Evolutionary conservation across 352 stramenopile species (phyloP).

Genomic region (Proteromonas lacertae): DNA sequence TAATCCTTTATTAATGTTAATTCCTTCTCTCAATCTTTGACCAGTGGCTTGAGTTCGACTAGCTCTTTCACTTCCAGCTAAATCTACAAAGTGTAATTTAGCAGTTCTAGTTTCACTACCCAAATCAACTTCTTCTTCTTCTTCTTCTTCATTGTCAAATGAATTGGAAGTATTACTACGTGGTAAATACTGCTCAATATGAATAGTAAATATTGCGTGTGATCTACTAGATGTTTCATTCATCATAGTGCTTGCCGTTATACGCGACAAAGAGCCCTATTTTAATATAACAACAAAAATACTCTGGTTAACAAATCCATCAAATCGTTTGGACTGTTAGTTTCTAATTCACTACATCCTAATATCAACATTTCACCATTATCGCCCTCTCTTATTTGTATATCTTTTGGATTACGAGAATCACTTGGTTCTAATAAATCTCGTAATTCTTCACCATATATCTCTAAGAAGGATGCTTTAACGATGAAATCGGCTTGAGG

Average conservation of each 20-base stretch:
- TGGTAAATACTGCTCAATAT: background rate
- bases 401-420: too few species aligned
- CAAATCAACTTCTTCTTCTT: too few species aligned
- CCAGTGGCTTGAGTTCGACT: conserved; percentile 46
- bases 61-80: conserved; percentile 44
- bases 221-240: conserved; percentile 57
- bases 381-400: conserved; percentile 8
- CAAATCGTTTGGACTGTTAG: conserved; percentile 24
- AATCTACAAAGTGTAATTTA: conserved; percentile 66
- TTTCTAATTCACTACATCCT: conserved; percentile 32
- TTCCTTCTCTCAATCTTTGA: conserved; percentile 39
- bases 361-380: conserved; percentile 18
- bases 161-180: background rate
- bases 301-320: conserved; percentile 24
- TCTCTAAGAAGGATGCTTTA: conserved; percentile 42
- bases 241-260: conserved; percentile 47
- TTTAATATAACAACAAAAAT: conserved; percentile 35
- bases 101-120: conserved; percentile 4
- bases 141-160: too few species aligned
- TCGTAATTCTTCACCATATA: conserved; percentile 54
- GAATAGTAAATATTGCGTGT: conserved; percentile 19
- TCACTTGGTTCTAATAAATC: conserved; percentile 26
- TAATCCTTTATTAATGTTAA: conserved; percentile 63
- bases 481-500: conserved; percentile 14
- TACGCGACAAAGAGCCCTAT: conserved; percentile 32